Evolutionary conservation across 2,329 filamentous ascomycete genomes (phyloP), one percentile per base, ranked within the genome.

Genomic region (Botrytis medusae): DNA sequence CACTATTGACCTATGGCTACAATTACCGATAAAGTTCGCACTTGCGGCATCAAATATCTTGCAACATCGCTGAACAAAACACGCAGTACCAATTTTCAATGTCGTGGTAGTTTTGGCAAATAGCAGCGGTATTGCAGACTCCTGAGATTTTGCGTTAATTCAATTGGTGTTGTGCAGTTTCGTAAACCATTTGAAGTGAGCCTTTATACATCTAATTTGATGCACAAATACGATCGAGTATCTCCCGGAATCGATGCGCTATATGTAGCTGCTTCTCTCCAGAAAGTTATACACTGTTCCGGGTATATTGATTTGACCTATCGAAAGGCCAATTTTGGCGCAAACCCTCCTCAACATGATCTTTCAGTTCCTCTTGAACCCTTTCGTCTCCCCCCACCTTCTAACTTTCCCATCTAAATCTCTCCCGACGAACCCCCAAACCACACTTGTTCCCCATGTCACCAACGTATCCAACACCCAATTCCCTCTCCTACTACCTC

Each of bases 401-500:
- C 81, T 84, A 69, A 92, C 87, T 78, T 89, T 88, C 51, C 85
- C 83, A 79, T 89, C 85, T 75, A 92, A 81, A 74, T 88, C 86
- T 65, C 83, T 82, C 48, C 87, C 82, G 12, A 87, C 86, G 78
- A 92, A 89, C 59, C 88, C 83, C 86, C 87, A 90, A 62, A 88
- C 82, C 14, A 91, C 74, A 9, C 85, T 81, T 12, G 87, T 81
- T 25, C 91, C 75, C 82, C 86, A 88, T 22, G 84, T 84, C 77
- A 89, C 83, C 25, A 91, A 70, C 1, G 86, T 88, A 80, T 92
- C 91, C 60, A 89, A 64, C 25, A 92, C 22, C 85, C 85, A 88
- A 77, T 85, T 90, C 74, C 90, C 90, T 76, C 89, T 85, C 69
- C 84, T 83, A 25, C 85, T 85, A 4, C 88, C 87, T 25, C 89